Percentiles rank a stretch among this genome's conserved stretches.
phyloP scores from a whole-genome alignment of 2,329 filamentous ascomycete species.

The Botrytis aclada region DNA sequence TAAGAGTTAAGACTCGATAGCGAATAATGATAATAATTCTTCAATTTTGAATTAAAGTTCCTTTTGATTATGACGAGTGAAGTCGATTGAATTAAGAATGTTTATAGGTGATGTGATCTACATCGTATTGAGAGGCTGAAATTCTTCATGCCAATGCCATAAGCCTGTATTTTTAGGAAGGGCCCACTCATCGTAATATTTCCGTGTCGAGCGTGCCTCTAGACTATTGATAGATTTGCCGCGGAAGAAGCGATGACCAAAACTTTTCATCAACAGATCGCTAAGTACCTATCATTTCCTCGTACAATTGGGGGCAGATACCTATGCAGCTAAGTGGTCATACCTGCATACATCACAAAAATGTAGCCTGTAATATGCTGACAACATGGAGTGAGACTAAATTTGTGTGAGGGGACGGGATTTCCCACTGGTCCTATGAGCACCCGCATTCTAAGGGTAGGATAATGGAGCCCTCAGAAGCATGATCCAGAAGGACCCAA shows the following conservation, averaged over 20 bases:
- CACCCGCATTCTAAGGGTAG: neutral
- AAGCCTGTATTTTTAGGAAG: neutral
- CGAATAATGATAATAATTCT: slow-evolving; percentile 15
- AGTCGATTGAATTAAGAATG: neutral
- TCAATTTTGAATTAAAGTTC: neutral
- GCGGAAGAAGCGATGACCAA: neutral
- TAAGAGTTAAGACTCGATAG: slow-evolving; percentile 3
- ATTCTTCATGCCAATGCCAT: neutral
- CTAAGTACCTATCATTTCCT: neutral
- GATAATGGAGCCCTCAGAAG: neutral
- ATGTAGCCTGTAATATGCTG: slow-evolving; percentile 9
- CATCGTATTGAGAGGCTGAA: neutral
- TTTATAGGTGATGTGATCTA: neutral
- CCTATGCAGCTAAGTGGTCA: neutral
- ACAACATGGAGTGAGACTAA: slow-evolving; percentile 2
- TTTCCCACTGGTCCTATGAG: neutral
- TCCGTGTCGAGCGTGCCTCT: neutral
- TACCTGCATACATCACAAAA: neutral
- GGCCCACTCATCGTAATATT: neutral
- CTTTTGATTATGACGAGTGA: neutral
- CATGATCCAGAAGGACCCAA: neutral
- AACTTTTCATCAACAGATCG: neutral
- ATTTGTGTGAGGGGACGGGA: neutral
- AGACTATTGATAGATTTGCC: neutral
- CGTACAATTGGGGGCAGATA: neutral